Evolutionary conservation across 495 filamentous ascomycete genomes (phyloP).

Genomic region (Penicillium argentinense): DNA sequence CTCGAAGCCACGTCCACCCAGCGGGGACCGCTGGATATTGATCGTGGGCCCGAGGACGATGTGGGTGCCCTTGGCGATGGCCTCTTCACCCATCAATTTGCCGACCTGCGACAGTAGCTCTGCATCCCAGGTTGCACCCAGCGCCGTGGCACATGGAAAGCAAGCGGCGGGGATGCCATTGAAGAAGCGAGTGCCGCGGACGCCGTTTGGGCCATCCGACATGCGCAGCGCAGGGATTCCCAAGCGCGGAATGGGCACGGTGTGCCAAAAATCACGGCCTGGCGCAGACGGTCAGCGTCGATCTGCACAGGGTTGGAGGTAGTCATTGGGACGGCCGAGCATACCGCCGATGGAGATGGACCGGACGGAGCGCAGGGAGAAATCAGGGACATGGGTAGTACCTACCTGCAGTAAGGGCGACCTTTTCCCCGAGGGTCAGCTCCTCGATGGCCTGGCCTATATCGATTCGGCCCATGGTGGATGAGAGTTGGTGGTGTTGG

Average conservation of each 20-base stretch:
- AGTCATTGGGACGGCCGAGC: too few species aligned
- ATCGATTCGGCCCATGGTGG: slow-evolving; percentile 56
- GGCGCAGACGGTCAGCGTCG: slow-evolving; percentile 1
- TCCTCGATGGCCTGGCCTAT: slow-evolving; percentile 62
- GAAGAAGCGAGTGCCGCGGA: slow-evolving; percentile 72
- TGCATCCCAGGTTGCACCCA: slow-evolving; percentile 71
- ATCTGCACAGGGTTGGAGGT: not conserved
- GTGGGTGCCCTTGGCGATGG: slow-evolving; percentile 67
- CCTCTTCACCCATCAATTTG: slow-evolving; percentile 63
- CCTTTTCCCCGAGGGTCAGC: slow-evolving; percentile 62
- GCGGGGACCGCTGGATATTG: slow-evolving; percentile 73
- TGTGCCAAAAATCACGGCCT: slow-evolving; percentile 80
- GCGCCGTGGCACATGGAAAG: slow-evolving; percentile 66
- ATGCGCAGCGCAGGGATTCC: slow-evolving; percentile 68
- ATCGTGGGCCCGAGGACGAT: slow-evolving; percentile 75
- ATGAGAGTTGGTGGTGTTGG: not conserved
- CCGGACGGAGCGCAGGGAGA: not conserved
- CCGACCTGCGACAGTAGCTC: slow-evolving; percentile 62
- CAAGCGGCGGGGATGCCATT: slow-evolving; percentile 67
- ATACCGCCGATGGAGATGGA: too few species aligned
- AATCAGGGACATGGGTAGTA: not conserved
- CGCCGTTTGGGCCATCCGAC: slow-evolving; percentile 75
- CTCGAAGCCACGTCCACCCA: slow-evolving; percentile 79
- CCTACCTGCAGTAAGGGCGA: slow-evolving; percentile 59
- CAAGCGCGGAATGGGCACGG: slow-evolving; percentile 63